Evolutionary conservation across 2,329 filamentous ascomycete species (phyloP).

Genomic region (Nemania sp.): DNA sequence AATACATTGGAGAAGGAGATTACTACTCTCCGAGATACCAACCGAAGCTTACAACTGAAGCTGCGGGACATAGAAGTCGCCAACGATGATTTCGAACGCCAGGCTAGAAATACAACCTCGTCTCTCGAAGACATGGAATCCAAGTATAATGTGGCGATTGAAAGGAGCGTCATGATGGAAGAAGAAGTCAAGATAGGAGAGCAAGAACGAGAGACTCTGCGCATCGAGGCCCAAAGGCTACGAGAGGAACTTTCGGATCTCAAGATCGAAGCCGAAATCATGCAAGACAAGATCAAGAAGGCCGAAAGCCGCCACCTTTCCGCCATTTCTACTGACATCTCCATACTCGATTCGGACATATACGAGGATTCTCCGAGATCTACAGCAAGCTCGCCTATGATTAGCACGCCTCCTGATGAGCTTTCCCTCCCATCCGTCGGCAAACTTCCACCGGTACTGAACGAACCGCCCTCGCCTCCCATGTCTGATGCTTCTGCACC

Average conservation of each 20-base stretch:
- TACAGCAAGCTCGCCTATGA: conserved; percentile 91
- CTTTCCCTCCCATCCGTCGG: conserved; percentile 64
- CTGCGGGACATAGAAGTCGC: conserved; percentile 96
- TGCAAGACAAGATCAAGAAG: conserved; percentile 92
- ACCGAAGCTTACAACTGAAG: conserved; percentile 82
- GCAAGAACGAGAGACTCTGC: conserved; percentile 87
- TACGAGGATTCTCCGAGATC: conserved; percentile 83
- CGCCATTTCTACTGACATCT: conserved; percentile 71
- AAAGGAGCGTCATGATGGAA: conserved; percentile 91
- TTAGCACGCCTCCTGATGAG: conserved; percentile 87
- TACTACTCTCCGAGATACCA: conserved; percentile 86
- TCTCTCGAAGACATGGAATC: conserved; percentile 97
- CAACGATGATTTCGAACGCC: conserved; percentile 97
- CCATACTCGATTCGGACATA: conserved; percentile 74
- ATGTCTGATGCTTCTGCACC: conserved; percentile 85
- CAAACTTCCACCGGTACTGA: conserved; percentile 71
- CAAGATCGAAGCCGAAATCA: conserved; percentile 93
- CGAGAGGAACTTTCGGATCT: conserved; percentile 92
- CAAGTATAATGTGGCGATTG: conserved; percentile 95
- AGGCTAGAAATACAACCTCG: conserved; percentile 94
- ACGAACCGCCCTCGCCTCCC: conserved; percentile 92
- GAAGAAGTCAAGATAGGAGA: conserved; percentile 93
- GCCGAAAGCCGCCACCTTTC: conserved; percentile 69
- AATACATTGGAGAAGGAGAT: conserved; percentile 94
- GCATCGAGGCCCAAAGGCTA: conserved; percentile 90